Evolutionary conservation across 2,329 filamentous ascomycete species (phyloP), one percentile per base, ranked within the genome.

Genomic region (Arthrinium puccinioides): DNA sequence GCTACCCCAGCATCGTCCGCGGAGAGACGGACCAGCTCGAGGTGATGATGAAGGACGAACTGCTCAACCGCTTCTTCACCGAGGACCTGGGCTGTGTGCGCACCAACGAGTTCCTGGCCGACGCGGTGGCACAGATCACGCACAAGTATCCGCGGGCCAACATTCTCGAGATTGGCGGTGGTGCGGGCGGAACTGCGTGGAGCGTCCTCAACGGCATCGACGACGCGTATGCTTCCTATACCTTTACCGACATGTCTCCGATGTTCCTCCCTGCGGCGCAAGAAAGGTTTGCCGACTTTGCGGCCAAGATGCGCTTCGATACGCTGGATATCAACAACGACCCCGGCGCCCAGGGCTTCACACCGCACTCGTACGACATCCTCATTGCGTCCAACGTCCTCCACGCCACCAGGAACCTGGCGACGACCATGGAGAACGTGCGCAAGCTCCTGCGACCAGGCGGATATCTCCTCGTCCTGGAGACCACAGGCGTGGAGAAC

Each of bases 161-260:
- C 3, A 52, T 67, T 18, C 38, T 69, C 4, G 50, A 52, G 18
- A 51, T 64, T 2, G 63, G 64, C 33, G 64, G 59, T 11, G 66
- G 66, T 2, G 66, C 60, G 1, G 66, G 64, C 2, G 57, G 54
- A 6, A 51, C 61, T 0, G 69, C 67, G 0, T 46, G 53, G 8
- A 21, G 28, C 1, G 45, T 69, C 13, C 39, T 70, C 4, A 41
- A 51, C 2, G 21, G 36, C 5, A 41, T 69, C 11, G 53, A 48
- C 1, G 9, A 40, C 18, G n/a, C 30, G 5, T 62, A 63, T 29
- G 41, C 49, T 1, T 53, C 56, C 4, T 71, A 69, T 42, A 65
- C 61, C 1, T 71, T 56, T 45, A 69, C 68, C 0, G 66, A 70
- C 34, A 55, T 67, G 6, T 60, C 59, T 0, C 33, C 52, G 3